Evolutionary conservation across 805 yeast species (phyloP).

Genomic region (Candida railenensis): DNA sequence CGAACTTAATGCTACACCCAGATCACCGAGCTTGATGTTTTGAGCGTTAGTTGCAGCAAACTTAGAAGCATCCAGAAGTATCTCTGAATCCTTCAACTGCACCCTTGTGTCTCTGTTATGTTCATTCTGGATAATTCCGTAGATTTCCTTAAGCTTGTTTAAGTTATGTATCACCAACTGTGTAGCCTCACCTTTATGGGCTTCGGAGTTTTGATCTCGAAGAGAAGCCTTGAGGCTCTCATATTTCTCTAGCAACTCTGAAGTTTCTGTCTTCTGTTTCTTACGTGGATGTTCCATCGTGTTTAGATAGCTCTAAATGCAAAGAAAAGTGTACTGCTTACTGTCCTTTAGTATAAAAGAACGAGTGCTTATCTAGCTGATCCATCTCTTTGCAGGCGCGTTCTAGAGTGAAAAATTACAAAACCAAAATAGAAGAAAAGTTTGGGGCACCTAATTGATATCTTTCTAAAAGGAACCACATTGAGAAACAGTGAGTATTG

Average conservation of each 20-base stretch:
- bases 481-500: too few species aligned
- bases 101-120: conserved; percentile 33
- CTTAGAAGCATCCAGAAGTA: conserved; percentile 57
- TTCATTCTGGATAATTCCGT: conserved; percentile 38
- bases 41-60: conserved; percentile 65
- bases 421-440: too few species aligned
- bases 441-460: too few species aligned
- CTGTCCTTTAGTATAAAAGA: too few species aligned
- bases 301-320: too few species aligned
- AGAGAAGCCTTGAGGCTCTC: conserved; percentile 27
- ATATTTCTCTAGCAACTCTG: conserved; percentile 21
- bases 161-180: conserved; percentile 45
- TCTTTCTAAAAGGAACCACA: too few species aligned
- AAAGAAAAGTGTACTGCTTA: too few species aligned
- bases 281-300: background rate
- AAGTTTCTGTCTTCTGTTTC: conserved; percentile 14
- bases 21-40: conserved; percentile 57
- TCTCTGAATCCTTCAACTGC: conserved; percentile 57
- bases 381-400: too few species aligned
- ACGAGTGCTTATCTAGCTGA: too few species aligned
- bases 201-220: conserved; percentile 43
- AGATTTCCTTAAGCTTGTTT: conserved; percentile 45
- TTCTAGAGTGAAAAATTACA: too few species aligned
- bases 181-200: conserved; percentile 60
- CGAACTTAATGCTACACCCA: conserved; percentile 48